Evolutionary conservation across 257 asterid genomes (phyloP), one percentile per base, ranked within the genome.

Genomic region (Jacaranda mimosifolia): DNA sequence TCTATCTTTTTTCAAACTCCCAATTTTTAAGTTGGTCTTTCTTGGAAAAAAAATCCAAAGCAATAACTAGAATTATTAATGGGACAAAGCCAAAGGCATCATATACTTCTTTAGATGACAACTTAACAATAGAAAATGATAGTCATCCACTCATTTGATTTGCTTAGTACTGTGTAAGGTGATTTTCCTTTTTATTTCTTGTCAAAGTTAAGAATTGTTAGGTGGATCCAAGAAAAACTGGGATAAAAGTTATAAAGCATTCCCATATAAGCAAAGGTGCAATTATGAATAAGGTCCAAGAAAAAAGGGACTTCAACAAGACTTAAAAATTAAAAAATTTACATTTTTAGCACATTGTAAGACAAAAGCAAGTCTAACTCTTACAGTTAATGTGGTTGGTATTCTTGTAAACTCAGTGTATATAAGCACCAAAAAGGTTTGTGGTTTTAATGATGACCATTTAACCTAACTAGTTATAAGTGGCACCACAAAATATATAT

Each of bases 401-500:
- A 64, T 38, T 79, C 83, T 79, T 75, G 81, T 32, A 62, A 68
- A 79, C 70, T 13, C 72, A 76, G 78, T 71, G 72, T 75, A 71
- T 21, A 63, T 15, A 63, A 63, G 69, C 35, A 58, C 48, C 65
- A 67, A 64, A 18, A 63, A 58, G 32, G 40, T 78, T 13, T 63
- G 74, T 75, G 77, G 32, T 19, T 65, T 57, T 9, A 83, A 38
- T 74, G 14, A 62, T 59, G 57, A 48, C 77, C 84, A 76, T 79
- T 77, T 9, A 43, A 73, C 80, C 89, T 79, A 82, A 80, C 86
- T 76, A 68, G 52, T 68, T 51, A 73, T 79, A 53, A 73, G 67
- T 79, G 63, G 39, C 62, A 63, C 80, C 51, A 46, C 40, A 79
- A 73, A 17, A 42, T 19, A 35, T 6, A 46, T 45, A 59, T 62